These are phyloP conservation scores for Eremothecium gossypii DNA, from an alignment of 1,139 yeast genomes.

Conservation along the genomic window DNA sequence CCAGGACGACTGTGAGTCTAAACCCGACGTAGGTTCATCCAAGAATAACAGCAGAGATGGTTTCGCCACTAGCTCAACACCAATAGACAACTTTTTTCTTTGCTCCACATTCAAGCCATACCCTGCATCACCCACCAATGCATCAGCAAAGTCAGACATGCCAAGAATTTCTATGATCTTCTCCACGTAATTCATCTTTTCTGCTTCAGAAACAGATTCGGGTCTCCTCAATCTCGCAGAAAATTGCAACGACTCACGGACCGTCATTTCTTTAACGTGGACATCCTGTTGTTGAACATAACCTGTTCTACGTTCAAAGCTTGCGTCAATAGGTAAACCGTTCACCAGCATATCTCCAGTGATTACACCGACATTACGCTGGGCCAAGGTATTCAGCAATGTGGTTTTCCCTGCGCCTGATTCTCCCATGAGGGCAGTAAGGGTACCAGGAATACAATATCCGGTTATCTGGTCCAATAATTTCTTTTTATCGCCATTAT, in stretches of 20 bases:
- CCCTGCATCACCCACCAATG: conserved; percentile 47
- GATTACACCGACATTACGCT: conserved; percentile 43
- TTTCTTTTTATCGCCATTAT: conserved; percentile 29
- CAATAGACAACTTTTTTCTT: conserved; percentile 52
- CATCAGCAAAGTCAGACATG: conserved; percentile 47
- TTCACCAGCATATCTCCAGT: conserved; percentile 53
- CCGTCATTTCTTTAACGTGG: conserved; percentile 45
- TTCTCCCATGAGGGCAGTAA: conserved; percentile 61
- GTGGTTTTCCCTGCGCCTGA: conserved; percentile 72
- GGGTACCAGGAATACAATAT: conserved; percentile 44
- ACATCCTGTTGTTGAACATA: conserved; percentile 56
- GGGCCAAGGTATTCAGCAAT: conserved; percentile 47
- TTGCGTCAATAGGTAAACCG: conserved; percentile 39
- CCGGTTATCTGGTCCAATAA: conserved; percentile 43
- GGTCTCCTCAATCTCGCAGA: conserved; percentile 49
- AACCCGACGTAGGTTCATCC: conserved; percentile 48
- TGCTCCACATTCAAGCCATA: conserved; percentile 54
- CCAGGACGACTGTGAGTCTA: conserved; percentile 50
- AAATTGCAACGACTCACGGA: conserved; percentile 45
- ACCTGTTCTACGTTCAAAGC: conserved; percentile 49
- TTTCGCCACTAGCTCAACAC: conserved; percentile 44
- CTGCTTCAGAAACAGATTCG: conserved; percentile 37
- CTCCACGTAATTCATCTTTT: conserved; percentile 43
- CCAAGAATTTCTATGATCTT: conserved; percentile 41
- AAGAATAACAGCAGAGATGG: conserved; percentile 41